phyloP scores from a whole-genome alignment of 2,329 filamentous ascomycete genomes.

The Penicillium polonicum region DNA sequence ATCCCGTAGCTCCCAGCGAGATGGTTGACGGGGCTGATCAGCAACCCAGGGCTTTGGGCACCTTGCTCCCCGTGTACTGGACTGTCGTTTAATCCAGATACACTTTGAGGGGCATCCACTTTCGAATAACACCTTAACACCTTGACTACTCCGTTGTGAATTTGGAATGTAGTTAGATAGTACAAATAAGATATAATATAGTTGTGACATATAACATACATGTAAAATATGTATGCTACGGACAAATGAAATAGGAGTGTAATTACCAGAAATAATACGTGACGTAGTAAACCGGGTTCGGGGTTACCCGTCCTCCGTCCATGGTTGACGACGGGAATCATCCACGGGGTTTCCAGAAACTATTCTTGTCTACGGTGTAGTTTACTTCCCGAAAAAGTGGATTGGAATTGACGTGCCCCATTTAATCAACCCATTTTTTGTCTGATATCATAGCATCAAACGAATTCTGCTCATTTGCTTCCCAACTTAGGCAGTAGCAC shows the following conservation, averaged over 20 bases:
- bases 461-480: background rate
- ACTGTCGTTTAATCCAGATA: background rate
- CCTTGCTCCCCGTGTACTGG: background rate
- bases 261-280: background rate
- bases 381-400: background rate
- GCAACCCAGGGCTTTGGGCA: constrained; percentile 7
- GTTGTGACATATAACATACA: background rate
- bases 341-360: background rate
- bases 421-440: background rate
- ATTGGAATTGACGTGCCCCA: background rate
- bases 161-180: background rate
- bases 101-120: background rate
- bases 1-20: background rate
- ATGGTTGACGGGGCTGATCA: constrained; percentile 8
- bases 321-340: constrained; percentile 4
- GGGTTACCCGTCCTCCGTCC: background rate
- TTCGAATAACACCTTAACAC: background rate
- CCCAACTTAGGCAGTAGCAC: constrained; percentile 2
- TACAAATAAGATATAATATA: background rate
- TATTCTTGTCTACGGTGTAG: background rate
- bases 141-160: background rate
- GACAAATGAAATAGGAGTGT: background rate
- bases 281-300: background rate
- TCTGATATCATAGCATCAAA: background rate
- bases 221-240: too few species aligned